Evolutionary conservation across 2,329 filamentous ascomycete genomes (phyloP).

Genomic region (Nothopassalora personata): DNA sequence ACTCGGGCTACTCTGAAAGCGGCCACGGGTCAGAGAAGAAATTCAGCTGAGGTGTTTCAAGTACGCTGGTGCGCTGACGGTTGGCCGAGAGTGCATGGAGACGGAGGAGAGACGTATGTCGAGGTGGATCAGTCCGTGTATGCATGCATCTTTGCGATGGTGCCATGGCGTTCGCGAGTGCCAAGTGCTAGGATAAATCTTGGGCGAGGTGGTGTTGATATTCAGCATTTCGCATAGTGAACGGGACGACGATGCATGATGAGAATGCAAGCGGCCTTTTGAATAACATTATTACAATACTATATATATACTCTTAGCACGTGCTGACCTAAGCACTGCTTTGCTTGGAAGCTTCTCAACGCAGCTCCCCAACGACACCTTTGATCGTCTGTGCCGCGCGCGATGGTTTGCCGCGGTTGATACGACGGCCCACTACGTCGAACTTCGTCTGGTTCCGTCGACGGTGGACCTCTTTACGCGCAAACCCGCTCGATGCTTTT

Average conservation of each 20-base stretch:
- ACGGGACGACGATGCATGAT: not conserved
- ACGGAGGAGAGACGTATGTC: not conserved
- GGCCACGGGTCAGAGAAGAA: constrained; percentile 18
- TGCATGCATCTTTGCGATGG: not conserved
- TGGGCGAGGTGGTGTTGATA: not conserved
- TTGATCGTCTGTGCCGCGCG: no score
- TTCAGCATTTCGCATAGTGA: not conserved
- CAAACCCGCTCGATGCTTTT: not conserved
- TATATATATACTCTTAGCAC: not conserved
- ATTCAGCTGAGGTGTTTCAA: constrained; percentile 8
- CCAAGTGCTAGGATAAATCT: not conserved
- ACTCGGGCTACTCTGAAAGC: constrained; percentile 26
- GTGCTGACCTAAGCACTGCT: not conserved
- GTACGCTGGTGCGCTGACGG: not conserved
- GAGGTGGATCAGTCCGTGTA: not conserved
- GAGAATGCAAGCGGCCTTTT: not conserved
- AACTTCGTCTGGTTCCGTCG: not conserved
- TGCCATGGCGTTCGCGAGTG: not conserved
- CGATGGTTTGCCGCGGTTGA: no score
- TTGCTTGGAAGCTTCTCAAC: not conserved
- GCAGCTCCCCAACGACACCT: no score
- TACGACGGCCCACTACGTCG: not conserved
- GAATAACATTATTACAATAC: not conserved
- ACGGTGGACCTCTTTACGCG: not conserved
- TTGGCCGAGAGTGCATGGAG: not conserved